A percentile compares a stretch with the other conserved stretches of the same genome.
phyloP scores from a whole-genome alignment of 129 eudicot genomes.

The Erigeron canadensis region DNA sequence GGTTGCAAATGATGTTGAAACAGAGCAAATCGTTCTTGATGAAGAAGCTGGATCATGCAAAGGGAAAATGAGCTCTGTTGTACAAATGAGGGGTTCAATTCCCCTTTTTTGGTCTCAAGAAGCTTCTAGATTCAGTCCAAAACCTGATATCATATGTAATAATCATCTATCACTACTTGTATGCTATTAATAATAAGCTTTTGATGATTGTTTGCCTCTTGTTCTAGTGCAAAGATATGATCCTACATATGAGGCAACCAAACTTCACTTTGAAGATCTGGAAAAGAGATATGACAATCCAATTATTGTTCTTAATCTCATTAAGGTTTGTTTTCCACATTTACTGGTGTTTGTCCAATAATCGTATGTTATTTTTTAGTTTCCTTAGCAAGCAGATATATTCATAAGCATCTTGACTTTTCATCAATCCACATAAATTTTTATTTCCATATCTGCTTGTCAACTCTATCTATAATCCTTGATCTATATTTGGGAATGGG shows the following conservation, averaged over 20 bases:
- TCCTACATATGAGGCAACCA: conserved; percentile 96
- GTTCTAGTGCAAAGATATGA: conserved; percentile 86
- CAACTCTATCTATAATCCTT: background rate
- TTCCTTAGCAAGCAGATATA: background rate
- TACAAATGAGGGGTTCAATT: conserved; percentile 98
- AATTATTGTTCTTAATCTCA: conserved; percentile 83
- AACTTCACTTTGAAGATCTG: conserved; percentile 82
- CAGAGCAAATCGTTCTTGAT: conserved; percentile 91
- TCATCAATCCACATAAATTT: background rate
- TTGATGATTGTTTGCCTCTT: conserved; percentile 22
- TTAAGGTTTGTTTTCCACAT: conserved; percentile 60
- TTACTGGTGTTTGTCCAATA: background rate
- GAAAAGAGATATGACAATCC: conserved; percentile 93
- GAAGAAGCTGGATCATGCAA: conserved; percentile 87
- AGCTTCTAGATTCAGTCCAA: conserved; percentile 94
- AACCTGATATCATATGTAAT: conserved; percentile 92
- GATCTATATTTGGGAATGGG: background rate
- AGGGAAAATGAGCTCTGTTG: conserved; percentile 95
- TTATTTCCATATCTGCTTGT: background rate
- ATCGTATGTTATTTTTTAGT: background rate
- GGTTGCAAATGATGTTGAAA: conserved; percentile 99
- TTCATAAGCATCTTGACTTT: background rate
- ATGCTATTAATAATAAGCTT: conserved; percentile 12
- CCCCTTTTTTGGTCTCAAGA: conserved; percentile 99
- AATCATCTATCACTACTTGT: conserved; percentile 15